phyloP scores from a whole-genome alignment of 1,284 basidiomycete species.

The Mycosarcoma maydis region DNA sequence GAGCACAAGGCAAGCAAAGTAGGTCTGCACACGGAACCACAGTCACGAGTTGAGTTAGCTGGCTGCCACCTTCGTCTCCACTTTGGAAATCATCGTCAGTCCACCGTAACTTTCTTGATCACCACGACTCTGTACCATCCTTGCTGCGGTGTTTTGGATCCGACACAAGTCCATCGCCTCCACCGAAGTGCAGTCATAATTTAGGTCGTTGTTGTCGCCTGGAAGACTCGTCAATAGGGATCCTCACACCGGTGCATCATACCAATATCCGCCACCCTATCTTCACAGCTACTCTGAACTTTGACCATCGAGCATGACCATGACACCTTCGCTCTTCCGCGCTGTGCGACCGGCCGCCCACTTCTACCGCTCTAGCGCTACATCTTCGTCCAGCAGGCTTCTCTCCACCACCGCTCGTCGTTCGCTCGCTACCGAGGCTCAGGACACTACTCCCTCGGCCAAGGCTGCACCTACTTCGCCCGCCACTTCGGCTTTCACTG shows the following conservation, averaged over 20 bases:
- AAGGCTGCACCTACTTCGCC: slow-evolving; percentile 44
- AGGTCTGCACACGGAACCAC: neutral
- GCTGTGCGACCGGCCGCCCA: slow-evolving; percentile 41
- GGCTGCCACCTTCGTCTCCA: slow-evolving; percentile 9
- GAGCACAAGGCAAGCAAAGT: neutral
- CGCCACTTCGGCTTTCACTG: slow-evolving; percentile 49
- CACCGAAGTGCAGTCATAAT: no score
- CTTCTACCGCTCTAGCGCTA: slow-evolving; percentile 32
- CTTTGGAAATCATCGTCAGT: neutral
- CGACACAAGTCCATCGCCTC: neutral
- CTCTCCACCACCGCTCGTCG: slow-evolving; percentile 41
- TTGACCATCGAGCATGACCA: slow-evolving; percentile 8
- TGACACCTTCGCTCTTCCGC: slow-evolving; percentile 45
- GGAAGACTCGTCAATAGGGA: neutral
- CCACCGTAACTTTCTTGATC: neutral
- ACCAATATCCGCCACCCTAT: slow-evolving; percentile 17
- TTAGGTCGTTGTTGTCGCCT: neutral
- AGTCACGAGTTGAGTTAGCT: neutral
- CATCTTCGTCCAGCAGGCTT: slow-evolving; percentile 32
- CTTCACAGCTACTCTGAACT: neutral
- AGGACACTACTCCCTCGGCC: slow-evolving; percentile 29
- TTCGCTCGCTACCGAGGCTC: slow-evolving; percentile 51
- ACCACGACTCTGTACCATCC: slow-evolving; percentile 14
- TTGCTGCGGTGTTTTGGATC: neutral
- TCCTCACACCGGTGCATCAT: neutral